A percentile compares a stretch with the other conserved stretches of the same genome.
Conservation (phyloP, 371 early-diverging fungal genomes). For the Apophysomyces variabilis region DNA sequence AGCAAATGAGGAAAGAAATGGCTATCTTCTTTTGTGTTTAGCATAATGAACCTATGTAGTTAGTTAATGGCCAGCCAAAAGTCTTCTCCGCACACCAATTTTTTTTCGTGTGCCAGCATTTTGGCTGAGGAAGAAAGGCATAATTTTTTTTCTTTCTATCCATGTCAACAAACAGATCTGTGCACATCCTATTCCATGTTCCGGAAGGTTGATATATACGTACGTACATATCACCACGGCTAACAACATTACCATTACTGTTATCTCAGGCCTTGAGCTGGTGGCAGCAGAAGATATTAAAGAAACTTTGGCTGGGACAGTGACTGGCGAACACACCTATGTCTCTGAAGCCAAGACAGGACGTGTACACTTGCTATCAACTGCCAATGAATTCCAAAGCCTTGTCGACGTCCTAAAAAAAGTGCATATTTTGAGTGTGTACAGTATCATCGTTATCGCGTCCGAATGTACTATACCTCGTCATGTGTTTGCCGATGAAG, state of each 20-base stretch:
- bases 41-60: too few species aligned
- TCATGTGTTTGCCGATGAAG: slow-evolving; percentile 21
- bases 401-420: slow-evolving; percentile 16
- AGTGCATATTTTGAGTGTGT: slow-evolving; percentile 24
- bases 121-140: neutral
- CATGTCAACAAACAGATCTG: neutral
- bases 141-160: neutral
- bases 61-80: too few species aligned
- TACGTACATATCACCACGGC: too few species aligned
- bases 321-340: slow-evolving; percentile 9
- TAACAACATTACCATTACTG: neutral
- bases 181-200: slow-evolving; percentile 33
- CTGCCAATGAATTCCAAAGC: neutral
- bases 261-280: slow-evolving; percentile 32
- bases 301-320: slow-evolving; percentile 3
- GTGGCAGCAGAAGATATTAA: slow-evolving; percentile 31
- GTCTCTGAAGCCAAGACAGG: slow-evolving; percentile 33
- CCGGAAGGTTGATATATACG: slow-evolving; percentile 28
- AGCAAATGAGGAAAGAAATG: too few species aligned
- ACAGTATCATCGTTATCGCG: slow-evolving; percentile 29
- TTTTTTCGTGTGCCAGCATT: neutral
- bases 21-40: too few species aligned
- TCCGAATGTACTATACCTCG: slow-evolving; percentile 26
- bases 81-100: neutral
- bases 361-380: slow-evolving; percentile 27